A percentile compares a stretch with the other conserved stretches of the same genome.
Evolutionary conservation across 1,284 basidiomycete genomes (phyloP).

Genomic region (Ustilago bromivora): DNA sequence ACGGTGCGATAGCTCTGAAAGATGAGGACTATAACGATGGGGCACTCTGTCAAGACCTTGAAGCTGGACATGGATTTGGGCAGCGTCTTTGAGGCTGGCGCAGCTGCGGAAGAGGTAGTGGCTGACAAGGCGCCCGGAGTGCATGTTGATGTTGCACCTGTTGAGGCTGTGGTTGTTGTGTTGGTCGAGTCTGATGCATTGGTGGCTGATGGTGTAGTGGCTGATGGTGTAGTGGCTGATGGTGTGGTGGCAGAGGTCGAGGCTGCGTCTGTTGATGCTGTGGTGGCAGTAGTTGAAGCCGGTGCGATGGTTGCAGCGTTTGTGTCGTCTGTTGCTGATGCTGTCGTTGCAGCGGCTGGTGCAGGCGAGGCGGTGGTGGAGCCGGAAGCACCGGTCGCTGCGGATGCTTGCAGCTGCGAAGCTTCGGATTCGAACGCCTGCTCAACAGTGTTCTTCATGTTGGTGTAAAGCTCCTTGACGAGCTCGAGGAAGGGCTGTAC

Average conservation of each 20-base stretch:
- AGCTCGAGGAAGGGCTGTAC: conserved; percentile 84
- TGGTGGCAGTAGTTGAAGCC: conserved; percentile 4
- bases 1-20: conserved; percentile 83
- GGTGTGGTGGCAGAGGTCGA: conserved; percentile 2
- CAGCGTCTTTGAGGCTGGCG: conserved; percentile 51
- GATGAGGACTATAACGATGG: conserved; percentile 90
- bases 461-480: conserved; percentile 80
- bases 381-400: conserved; percentile 8
- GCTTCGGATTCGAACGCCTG: conserved; percentile 76
- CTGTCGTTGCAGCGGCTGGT: conserved; percentile 8
- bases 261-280: conserved; percentile 18
- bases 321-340: conserved; percentile 8
- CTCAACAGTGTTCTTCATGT: conserved; percentile 80
- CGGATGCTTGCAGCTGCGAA: conserved; percentile 29
- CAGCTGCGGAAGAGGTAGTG: conserved; percentile 15
- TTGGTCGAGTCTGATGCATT: conserved; percentile 7
- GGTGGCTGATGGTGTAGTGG: conserved; percentile 10
- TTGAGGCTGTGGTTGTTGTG: conserved; percentile 12
- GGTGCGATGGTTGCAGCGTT: neutral
- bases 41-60: conserved; percentile 94
- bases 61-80: conserved; percentile 76
- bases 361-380: conserved; percentile 21
- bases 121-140: conserved; percentile 13
- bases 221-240: neutral
- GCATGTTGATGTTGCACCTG: conserved; percentile 11